Conservation (phyloP, 805 yeast genomes). For the Wickerhamomyces alni region DNA sequence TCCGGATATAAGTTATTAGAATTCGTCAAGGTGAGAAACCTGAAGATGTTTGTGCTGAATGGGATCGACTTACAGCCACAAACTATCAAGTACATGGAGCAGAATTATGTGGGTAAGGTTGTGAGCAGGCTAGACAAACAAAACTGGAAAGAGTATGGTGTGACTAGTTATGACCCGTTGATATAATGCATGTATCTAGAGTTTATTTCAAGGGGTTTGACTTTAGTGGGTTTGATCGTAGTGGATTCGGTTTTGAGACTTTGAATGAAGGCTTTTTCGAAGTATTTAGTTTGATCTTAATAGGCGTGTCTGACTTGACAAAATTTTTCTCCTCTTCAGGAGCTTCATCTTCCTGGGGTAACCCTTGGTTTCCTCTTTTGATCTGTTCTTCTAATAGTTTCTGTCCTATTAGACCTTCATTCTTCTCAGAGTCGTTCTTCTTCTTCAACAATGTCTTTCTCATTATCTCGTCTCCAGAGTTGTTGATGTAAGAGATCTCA, state of each 20-base stretch:
- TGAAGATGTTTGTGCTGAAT: conserved; percentile 14
- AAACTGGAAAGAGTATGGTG: conserved; percentile 20
- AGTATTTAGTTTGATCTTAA: conserved; percentile 11
- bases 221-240: conserved; percentile 7
- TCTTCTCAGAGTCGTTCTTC: conserved; percentile 28
- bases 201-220: neutral
- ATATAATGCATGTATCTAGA: neutral
- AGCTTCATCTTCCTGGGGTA: neutral
- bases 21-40: conserved; percentile 7
- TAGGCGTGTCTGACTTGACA: conserved; percentile 4
- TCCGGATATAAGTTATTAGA: conserved; percentile 20
- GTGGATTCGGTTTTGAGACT: conserved; percentile 10
- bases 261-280: conserved; percentile 13
- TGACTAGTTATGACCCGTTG: conserved; percentile 18
- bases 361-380: conserved; percentile 28
- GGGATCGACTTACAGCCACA: conserved; percentile 16
- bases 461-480: conserved; percentile 40
- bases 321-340: neutral
- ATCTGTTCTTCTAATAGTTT: conserved; percentile 49
- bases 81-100: conserved; percentile 16
- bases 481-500: conserved; percentile 48
- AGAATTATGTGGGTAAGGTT: conserved; percentile 12
- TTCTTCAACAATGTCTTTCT: conserved; percentile 33
- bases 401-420: conserved; percentile 41
- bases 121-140: conserved; percentile 16